Percentiles rank a stretch among this genome's conserved stretches.
Conservation (phyloP, 345 rosid species). For the Gossypium ekmanianum region DNA sequence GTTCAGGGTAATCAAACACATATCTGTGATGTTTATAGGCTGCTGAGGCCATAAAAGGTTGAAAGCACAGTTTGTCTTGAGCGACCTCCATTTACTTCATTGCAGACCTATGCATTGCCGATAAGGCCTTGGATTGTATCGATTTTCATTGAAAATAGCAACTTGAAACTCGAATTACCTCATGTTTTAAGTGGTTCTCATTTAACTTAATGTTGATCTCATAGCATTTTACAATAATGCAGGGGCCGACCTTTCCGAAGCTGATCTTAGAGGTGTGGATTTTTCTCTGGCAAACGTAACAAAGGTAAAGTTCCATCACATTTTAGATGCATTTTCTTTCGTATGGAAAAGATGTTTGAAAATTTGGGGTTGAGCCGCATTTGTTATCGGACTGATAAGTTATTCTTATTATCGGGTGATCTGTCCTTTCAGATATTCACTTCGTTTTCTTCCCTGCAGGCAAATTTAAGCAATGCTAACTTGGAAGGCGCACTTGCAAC, state of each 20-base stretch:
- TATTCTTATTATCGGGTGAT: neutral
- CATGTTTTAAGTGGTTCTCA: neutral
- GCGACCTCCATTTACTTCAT: neutral
- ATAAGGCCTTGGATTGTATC: neutral
- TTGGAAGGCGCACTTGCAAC: constrained; percentile 90
- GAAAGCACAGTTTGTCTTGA: neutral
- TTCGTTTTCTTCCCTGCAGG: constrained; percentile 41
- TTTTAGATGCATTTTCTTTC: neutral
- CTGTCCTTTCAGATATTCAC: neutral
- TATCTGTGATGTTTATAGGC: neutral
- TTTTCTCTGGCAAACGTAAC: constrained; percentile 88
- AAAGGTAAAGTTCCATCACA: constrained; percentile 43
- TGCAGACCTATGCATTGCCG: neutral
- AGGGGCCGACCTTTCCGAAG: constrained; percentile 94
- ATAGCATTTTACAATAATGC: neutral
- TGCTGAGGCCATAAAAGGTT: neutral
- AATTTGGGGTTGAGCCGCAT: neutral
- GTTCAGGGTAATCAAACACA: neutral
- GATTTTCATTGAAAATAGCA: neutral
- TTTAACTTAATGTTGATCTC: neutral
- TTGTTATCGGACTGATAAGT: neutral
- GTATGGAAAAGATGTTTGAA: neutral
- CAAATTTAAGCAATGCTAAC: constrained; percentile 77
- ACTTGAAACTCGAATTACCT: neutral
- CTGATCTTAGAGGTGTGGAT: constrained; percentile 88